Conservation (phyloP, 108 stramenopile species). For the Cyclotella atomus region DNA sequence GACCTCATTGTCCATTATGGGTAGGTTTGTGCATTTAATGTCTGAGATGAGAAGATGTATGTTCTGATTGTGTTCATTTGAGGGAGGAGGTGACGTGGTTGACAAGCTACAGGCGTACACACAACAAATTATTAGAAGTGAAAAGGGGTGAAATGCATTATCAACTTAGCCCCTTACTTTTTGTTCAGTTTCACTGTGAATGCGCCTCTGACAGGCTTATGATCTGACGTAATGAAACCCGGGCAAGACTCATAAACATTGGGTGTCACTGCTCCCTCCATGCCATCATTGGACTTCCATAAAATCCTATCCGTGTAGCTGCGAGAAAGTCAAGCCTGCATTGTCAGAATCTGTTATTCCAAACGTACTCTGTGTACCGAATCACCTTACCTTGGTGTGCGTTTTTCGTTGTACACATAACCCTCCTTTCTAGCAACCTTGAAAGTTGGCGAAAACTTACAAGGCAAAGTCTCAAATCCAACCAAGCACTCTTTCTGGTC, state of each 20-base stretch:
- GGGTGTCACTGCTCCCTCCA: slow-evolving; percentile 52
- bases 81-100: background rate
- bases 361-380: no score
- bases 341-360: no score
- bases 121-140: no score
- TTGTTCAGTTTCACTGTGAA: slow-evolving; percentile 63
- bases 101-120: no score
- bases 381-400: slow-evolving; percentile 73
- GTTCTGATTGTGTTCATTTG: slow-evolving; percentile 11
- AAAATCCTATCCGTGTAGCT: slow-evolving; percentile 78
- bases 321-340: background rate
- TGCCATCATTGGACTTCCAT: slow-evolving; percentile 64
- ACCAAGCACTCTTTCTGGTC: slow-evolving; percentile 51
- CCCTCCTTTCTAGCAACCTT: slow-evolving; percentile 54
- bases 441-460: slow-evolving; percentile 69
- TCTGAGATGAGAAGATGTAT: slow-evolving; percentile 55
- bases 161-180: no score
- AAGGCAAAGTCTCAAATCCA: slow-evolving; percentile 55
- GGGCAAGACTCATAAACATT: slow-evolving; percentile 64
- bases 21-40: slow-evolving; percentile 61
- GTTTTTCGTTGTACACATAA: slow-evolving; percentile 62
- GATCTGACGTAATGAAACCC: slow-evolving; percentile 77
- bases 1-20: slow-evolving; percentile 50
- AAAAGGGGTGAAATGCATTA: no score
- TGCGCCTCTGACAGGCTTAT: slow-evolving; percentile 83